Conservation (phyloP, 225 moss, liverwort and hornwort genomes). For the Polytrichum formosum region DNA sequence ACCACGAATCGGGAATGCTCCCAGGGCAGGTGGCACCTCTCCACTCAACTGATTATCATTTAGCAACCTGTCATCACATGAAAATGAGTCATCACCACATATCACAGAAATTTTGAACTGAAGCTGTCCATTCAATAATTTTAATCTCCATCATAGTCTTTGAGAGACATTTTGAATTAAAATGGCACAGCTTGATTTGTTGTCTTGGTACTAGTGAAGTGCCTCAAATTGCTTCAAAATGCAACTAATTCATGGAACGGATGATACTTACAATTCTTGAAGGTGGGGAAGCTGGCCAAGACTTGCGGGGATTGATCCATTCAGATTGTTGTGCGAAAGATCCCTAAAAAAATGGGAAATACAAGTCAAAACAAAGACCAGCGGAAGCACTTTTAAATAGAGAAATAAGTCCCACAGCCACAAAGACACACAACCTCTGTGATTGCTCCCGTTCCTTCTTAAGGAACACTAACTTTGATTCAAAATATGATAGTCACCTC, state of each 20-base stretch:
- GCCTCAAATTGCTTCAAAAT: neutral
- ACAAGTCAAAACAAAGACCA: neutral
- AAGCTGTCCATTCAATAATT: neutral
- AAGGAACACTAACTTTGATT: too few species aligned
- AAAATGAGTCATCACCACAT: neutral
- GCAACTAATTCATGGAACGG: neutral
- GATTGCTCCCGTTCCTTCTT: too few species aligned
- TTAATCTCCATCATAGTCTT: too few species aligned
- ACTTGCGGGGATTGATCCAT: conserved; percentile 73
- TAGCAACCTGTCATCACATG: conserved; percentile 48
- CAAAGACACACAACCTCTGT: too few species aligned
- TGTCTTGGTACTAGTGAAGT: too few species aligned
- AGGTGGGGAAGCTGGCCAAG: conserved; percentile 58
- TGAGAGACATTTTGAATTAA: neutral
- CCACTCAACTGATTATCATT: conserved; percentile 76
- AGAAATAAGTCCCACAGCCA: too few species aligned
- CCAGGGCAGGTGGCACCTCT: conserved; percentile 69
- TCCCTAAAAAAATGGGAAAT: conserved; percentile 34
- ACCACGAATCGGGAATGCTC: conserved; percentile 73
- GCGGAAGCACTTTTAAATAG: too few species aligned
- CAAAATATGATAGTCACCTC: too few species aligned
- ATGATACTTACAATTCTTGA: conserved; percentile 58
- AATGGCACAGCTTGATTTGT: neutral
- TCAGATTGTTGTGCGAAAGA: conserved; percentile 69
- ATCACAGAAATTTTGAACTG: neutral